Evolutionary conservation across 257 asterid species (phyloP).

Genomic region (Haberlea rhodopensis): DNA sequence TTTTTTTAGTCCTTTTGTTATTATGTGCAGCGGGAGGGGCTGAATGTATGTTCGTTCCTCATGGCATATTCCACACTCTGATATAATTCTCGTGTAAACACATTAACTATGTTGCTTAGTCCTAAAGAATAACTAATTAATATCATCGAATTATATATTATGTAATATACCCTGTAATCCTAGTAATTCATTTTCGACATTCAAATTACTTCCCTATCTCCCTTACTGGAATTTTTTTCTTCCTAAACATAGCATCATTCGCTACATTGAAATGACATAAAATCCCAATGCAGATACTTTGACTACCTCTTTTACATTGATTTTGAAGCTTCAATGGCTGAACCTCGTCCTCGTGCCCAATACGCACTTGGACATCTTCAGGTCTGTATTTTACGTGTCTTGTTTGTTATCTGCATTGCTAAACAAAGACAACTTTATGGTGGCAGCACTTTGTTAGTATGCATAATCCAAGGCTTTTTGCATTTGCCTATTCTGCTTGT

Average conservation of each 20-base stretch:
- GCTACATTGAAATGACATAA: slow-evolving; percentile 20
- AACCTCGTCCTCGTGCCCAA: slow-evolving; percentile 86
- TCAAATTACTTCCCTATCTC: background rate
- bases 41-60: background rate
- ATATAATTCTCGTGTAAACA: background rate
- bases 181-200: background rate
- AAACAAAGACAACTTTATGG: background rate
- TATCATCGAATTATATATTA: background rate
- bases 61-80: background rate
- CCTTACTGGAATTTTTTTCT: background rate
- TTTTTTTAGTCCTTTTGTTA: too few relatives aligned
- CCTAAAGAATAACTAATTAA: background rate
- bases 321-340: slow-evolving; percentile 95
- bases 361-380: slow-evolving; percentile 65
- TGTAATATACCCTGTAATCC: background rate
- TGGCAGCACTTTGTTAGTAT: background rate
- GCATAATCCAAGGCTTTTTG: background rate
- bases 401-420: background rate
- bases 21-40: background rate
- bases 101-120: background rate
- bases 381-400: slow-evolving; percentile 30
- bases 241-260: background rate
- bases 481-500: background rate
- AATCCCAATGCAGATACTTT: slow-evolving; percentile 66
- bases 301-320: slow-evolving; percentile 93